Percentiles rank a stretch among this genome's conserved stretches.
Evolutionary conservation across 345 rosid genomes (phyloP).

Genomic region (Eucalyptus cloeziana): DNA sequence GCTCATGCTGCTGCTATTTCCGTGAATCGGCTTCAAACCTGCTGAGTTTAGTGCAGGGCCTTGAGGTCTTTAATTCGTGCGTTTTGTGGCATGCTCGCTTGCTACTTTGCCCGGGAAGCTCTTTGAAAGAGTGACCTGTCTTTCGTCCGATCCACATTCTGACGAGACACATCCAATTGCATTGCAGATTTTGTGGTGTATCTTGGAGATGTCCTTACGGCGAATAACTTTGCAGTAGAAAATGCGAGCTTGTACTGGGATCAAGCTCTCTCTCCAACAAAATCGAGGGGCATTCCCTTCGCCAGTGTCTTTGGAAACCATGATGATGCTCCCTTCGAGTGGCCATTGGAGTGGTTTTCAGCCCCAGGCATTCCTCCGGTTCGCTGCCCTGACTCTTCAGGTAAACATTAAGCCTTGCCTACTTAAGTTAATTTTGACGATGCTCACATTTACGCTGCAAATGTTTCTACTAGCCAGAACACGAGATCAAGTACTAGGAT

Average conservation of each 20-base stretch:
- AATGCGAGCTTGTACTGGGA: slow-evolving; percentile 85
- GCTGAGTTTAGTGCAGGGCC: neutral
- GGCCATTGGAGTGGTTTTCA: slow-evolving; percentile 86
- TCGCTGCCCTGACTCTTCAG: slow-evolving; percentile 23
- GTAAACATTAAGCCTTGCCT: neutral
- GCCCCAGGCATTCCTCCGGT: slow-evolving; percentile 51
- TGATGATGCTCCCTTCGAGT: slow-evolving; percentile 64
- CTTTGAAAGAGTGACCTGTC: neutral
- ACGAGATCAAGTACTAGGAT: neutral
- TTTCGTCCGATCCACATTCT: neutral
- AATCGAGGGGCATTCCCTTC: slow-evolving; percentile 56
- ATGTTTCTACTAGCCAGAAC: neutral
- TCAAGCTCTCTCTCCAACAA: slow-evolving; percentile 66
- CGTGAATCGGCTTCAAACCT: neutral
- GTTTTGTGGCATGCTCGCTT: neutral
- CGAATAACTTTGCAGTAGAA: slow-evolving; percentile 51
- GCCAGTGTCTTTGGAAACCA: slow-evolving; percentile 82
- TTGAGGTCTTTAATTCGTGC: neutral
- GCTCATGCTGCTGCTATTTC: neutral
- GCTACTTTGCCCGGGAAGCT: neutral
- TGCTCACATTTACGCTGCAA: neutral
- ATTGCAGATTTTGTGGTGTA: slow-evolving; percentile 67
- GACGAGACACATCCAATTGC: neutral
- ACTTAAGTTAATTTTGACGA: neutral
- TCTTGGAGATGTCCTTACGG: slow-evolving; percentile 86